Base-by-base conservation (phyloP, 371 early-diverging fungal species). In the Choanephora cucurbitarum region DNA sequence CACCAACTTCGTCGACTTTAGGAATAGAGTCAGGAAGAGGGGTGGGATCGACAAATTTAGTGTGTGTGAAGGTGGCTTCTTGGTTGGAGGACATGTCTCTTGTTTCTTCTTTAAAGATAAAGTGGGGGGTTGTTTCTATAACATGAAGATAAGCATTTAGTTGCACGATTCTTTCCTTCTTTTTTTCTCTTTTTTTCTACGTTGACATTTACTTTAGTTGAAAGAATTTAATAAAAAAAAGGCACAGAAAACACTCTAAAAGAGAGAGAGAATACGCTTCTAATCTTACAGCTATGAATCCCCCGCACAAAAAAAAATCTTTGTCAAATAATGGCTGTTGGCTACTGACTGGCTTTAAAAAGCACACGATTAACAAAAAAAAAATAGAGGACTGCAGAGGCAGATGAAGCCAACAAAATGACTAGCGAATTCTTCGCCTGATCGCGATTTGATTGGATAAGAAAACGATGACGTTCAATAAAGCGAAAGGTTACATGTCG, bases 1-100 rank as follows among this genome's bases (percentile, higher is more conserved):
- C 75, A 32, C 97, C 96, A 39, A 97, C 83, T 71, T 98, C 96
- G 23, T 84, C 82, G n/a, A 95, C 93, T 14, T 82, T 68, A 21
- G 91, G 88, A 24, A 89, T 60, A 44, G 75, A 71, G 9, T 73
- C 77, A 32, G 92, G 91, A 49, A 84, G 78, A 28, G 91, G 91
- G 10, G 91, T 88, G 10, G 90, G 82, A 66, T 92, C 92, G 17
- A 90, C 86, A 57, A 79, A 84, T 56, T 78, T 64, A 58, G 53
- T 64, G 46, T 60, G 52, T 50, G 79, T 72, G 37, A 79, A 70
- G 45, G 43, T 52, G 39, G 64, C 53, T 28, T 74, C 58, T 51
- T 60, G 65, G 22, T 66, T 56, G 42, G 73, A 55, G 40, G 72
- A 64, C 79, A 79, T 79, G 21, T 15, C 43, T 23, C 32, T 14